Percentiles rank a stretch among this genome's conserved stretches.
Evolutionary conservation across 2,329 filamentous ascomycete genomes (phyloP).

Genomic region (Helotiales sp.): DNA sequence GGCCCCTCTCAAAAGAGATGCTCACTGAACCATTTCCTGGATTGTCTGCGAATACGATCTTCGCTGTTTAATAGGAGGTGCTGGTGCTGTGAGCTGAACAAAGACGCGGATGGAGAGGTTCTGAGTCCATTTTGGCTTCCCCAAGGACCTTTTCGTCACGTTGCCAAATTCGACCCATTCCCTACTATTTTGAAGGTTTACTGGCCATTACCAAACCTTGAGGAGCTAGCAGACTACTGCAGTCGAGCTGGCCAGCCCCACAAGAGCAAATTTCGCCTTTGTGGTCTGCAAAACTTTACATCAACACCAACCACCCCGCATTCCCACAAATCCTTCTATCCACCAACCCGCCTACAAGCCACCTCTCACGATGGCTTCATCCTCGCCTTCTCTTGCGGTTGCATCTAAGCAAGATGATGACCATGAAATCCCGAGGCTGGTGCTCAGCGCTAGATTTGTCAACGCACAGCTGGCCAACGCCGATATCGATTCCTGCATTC

Average conservation of each 20-base stretch:
- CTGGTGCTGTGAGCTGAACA: no score
- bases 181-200: background rate
- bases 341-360: background rate
- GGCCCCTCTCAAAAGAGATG: no score
- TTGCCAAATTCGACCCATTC: background rate
- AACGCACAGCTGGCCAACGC: background rate
- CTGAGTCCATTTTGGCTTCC: no score
- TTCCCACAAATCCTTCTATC: background rate
- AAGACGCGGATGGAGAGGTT: no score
- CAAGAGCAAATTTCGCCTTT: background rate
- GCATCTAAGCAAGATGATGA: no score
- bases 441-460: background rate
- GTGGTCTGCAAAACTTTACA: background rate
- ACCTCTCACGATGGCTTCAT: background rate
- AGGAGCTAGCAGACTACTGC: background rate
- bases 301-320: background rate
- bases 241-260: background rate
- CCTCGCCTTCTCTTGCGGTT: no score
- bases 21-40: no score
- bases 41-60: no score
- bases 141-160: background rate
- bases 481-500: background rate
- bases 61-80: no score
- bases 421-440: no score
- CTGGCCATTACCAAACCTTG: background rate